Percentiles rank a stretch among this genome's conserved stretches.
Evolutionary conservation across 2,329 filamentous ascomycete species (phyloP).

Genomic region (Penicillium sp.): DNA sequence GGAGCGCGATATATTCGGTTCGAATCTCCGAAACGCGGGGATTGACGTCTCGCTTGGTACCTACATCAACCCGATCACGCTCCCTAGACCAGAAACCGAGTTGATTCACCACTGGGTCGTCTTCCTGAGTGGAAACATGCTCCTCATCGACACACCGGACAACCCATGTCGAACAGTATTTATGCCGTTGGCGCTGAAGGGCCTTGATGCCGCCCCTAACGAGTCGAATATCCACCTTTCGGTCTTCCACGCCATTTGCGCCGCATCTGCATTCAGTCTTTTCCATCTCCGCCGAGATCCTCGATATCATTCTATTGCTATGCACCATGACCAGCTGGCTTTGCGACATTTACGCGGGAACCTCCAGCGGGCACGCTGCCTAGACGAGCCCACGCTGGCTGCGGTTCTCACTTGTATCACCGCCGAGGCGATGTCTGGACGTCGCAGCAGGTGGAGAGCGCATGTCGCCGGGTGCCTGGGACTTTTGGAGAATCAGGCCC

Average conservation of each 20-base stretch:
- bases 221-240: constrained; percentile 30
- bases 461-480: constrained; percentile 25
- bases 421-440: constrained; percentile 28
- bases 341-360: constrained; percentile 30
- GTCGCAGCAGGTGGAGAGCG: constrained; percentile 26
- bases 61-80: constrained; percentile 10
- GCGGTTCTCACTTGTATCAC: constrained; percentile 24
- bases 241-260: constrained; percentile 32
- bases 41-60: not conserved
- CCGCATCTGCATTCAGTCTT: constrained; percentile 26
- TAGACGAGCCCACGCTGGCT: constrained; percentile 21
- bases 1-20: not conserved
- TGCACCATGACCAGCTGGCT: constrained; percentile 31
- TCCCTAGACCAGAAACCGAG: constrained; percentile 21
- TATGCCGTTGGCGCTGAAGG: constrained; percentile 24
- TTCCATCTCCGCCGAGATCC: constrained; percentile 27
- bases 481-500: constrained; percentile 23
- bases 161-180: constrained; percentile 33
- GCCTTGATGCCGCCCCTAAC: constrained; percentile 7
- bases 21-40: not conserved
- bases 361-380: constrained; percentile 10
- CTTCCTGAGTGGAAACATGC: constrained; percentile 32
- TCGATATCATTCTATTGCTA: constrained; percentile 27
- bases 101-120: constrained; percentile 33
- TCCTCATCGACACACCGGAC: constrained; percentile 30